Evolutionary conservation across 306 rosid species (phyloP).

Genomic region (Arachis hypogaea): DNA sequence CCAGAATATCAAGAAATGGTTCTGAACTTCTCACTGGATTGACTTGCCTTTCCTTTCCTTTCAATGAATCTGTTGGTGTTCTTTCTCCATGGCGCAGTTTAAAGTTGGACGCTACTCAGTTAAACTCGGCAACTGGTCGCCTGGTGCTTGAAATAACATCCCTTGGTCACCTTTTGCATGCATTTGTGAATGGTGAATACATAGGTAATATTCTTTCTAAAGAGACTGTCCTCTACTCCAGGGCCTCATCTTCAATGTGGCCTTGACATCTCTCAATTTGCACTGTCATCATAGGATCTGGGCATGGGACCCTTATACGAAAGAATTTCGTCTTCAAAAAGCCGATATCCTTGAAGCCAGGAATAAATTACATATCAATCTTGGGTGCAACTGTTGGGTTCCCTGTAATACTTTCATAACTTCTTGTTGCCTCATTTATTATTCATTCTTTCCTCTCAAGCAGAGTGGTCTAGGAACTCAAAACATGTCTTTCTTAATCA

Average conservation of each 20-base stretch:
- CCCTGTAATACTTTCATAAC: slow-evolving; percentile 23
- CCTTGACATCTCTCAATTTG: slow-evolving; percentile 9
- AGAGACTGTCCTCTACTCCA: background rate
- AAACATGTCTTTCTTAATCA: slow-evolving; percentile 7
- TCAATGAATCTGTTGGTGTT: slow-evolving; percentile 7
- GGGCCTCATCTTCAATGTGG: background rate
- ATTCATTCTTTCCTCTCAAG: background rate
- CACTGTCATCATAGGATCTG: slow-evolving; percentile 19
- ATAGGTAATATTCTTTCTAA: slow-evolving; percentile 31
- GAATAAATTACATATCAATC: slow-evolving; percentile 30
- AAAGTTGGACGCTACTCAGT: background rate
- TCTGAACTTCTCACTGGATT: background rate
- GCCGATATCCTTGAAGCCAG: slow-evolving; percentile 27
- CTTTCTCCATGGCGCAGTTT: slow-evolving; percentile 17
- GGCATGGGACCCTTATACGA: slow-evolving; percentile 2
- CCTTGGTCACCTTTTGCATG: slow-evolving; percentile 33
- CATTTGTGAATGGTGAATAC: slow-evolving; percentile 34
- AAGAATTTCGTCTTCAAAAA: slow-evolving; percentile 27
- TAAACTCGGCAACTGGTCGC: background rate
- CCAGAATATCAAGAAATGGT: background rate
- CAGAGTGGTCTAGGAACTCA: slow-evolving; percentile 1
- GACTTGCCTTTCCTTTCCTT: background rate
- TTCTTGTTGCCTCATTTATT: slow-evolving; percentile 13
- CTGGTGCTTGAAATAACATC: slow-evolving; percentile 25
- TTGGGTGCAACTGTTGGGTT: slow-evolving; percentile 34